phyloP scores from a whole-genome alignment of 352 stramenopile genomes.

The Phytophthora agathidicida region DNA sequence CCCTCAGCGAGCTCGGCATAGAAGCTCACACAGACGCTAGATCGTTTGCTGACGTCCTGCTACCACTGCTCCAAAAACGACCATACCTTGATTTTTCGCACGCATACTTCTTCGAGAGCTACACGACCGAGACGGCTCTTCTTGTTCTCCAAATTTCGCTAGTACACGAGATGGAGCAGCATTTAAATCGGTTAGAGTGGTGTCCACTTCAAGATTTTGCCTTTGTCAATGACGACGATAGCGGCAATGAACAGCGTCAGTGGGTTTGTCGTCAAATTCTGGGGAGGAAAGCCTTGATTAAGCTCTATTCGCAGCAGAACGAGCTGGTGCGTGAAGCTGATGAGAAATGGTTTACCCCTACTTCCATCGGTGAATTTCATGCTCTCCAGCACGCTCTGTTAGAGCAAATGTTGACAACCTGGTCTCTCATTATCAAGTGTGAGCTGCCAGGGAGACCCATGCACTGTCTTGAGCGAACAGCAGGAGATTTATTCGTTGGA shows the following conservation, averaged over 20 bases:
- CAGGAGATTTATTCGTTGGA: constrained; percentile 28
- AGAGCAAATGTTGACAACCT: constrained; percentile 53
- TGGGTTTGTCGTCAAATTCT: constrained; percentile 38
- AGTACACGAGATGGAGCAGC: constrained; percentile 31
- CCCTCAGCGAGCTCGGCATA: constrained; percentile 11
- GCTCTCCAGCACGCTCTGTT: constrained; percentile 43
- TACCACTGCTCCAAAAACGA: constrained; percentile 29
- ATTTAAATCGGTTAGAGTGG: constrained; percentile 33
- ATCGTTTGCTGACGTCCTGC: constrained; percentile 17
- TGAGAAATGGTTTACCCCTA: constrained; percentile 40
- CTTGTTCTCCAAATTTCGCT: constrained; percentile 54
- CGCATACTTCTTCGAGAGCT: constrained; percentile 69
- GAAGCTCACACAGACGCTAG: constrained; percentile 6
- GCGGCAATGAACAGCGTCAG: constrained; percentile 4
- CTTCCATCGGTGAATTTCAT: constrained; percentile 38
- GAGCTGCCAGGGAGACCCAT: constrained; percentile 35
- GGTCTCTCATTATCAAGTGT: constrained; percentile 48
- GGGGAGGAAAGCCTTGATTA: constrained; percentile 5
- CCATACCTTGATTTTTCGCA: constrained; percentile 57
- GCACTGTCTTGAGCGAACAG: constrained; percentile 37
- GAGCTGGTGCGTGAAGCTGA: constrained; percentile 37
- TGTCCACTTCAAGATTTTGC: constrained; percentile 8
- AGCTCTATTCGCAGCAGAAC: constrained; percentile 20
- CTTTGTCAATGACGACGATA: neutral
- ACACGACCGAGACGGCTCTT: constrained; percentile 48